These are phyloP conservation scores for Globisporangium canariense DNA, from an alignment of 352 stramenopile species.

Conservation along the genomic window DNA sequence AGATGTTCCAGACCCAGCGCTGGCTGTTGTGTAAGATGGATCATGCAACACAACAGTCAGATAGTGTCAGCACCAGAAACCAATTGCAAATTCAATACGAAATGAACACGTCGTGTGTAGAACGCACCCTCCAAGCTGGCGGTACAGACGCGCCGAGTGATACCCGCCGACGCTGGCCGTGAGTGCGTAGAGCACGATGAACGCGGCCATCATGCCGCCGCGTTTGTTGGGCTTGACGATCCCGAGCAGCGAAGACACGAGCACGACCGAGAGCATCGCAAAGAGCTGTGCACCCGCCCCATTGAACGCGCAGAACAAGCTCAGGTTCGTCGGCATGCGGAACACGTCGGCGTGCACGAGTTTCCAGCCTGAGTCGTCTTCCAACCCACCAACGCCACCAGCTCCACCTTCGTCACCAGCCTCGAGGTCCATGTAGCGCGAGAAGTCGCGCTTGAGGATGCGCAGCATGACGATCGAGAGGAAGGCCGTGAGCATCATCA, in stretches of 20 bases:
- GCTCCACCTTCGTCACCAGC: slow-evolving; percentile 68
- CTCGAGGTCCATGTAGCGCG: slow-evolving; percentile 95
- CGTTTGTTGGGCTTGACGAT: slow-evolving; percentile 93
- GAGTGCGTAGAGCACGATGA: slow-evolving; percentile 94
- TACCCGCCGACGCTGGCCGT: slow-evolving; percentile 93
- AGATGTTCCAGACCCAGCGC: slow-evolving; percentile 94
- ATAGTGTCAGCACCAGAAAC: neutral
- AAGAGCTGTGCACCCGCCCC: slow-evolving; percentile 94
- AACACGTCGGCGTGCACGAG: slow-evolving; percentile 99
- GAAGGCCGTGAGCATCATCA: slow-evolving; percentile 96
- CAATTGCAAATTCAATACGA: neutral
- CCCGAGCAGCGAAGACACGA: slow-evolving; percentile 89
- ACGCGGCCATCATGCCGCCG: slow-evolving; percentile 90
- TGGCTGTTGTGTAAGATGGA: slow-evolving; percentile 25
- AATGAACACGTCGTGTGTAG: neutral
- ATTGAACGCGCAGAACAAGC: slow-evolving; percentile 90
- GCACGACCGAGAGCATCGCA: slow-evolving; percentile 88
- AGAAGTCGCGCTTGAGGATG: slow-evolving; percentile 98
- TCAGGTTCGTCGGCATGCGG: slow-evolving; percentile 90
- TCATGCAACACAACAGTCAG: neutral
- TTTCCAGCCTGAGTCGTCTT: slow-evolving; percentile 99
- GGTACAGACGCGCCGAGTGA: slow-evolving; percentile 91
- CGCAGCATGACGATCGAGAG: slow-evolving; percentile 96
- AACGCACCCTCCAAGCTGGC: slow-evolving; percentile 86
- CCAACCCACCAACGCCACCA: slow-evolving; percentile 67